Percentiles rank a stretch among this genome's conserved stretches.
Conservation (phyloP, 2,329 filamentous ascomycete species). For the Aspergillus pseudonomiae region DNA sequence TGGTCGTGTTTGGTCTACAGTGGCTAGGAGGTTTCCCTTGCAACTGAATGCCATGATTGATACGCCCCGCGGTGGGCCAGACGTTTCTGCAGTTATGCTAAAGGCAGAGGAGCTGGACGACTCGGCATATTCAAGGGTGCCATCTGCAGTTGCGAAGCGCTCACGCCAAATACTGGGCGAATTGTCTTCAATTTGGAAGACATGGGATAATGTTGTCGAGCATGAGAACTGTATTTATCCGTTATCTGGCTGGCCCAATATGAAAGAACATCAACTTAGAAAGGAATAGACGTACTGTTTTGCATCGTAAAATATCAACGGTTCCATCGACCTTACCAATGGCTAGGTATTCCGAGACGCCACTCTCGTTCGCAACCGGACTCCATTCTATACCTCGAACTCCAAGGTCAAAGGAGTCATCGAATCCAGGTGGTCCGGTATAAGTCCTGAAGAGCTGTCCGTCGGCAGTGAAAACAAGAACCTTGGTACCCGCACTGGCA, state of each 20-base stretch:
- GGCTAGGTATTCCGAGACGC: constrained; percentile 46
- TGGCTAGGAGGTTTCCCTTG: constrained; percentile 41
- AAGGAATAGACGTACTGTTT: constrained; percentile 37
- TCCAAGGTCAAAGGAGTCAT: constrained; percentile 49
- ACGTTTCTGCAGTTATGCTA: constrained; percentile 32
- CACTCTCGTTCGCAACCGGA: constrained; percentile 33
- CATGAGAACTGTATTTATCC: constrained; percentile 34
- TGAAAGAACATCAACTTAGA: background rate
- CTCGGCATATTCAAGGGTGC: constrained; percentile 39
- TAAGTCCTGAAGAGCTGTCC: constrained; percentile 61
- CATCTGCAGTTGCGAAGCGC: constrained; percentile 30
- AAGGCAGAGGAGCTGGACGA: constrained; percentile 42
- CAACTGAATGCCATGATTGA: constrained; percentile 45
- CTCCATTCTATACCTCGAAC: constrained; percentile 58
- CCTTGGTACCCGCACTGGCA: constrained; percentile 52
- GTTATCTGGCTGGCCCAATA: constrained; percentile 8
- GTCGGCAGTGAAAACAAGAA: constrained; percentile 62
- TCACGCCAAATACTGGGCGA: constrained; percentile 41
- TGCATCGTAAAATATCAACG: constrained; percentile 51
- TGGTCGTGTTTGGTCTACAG: constrained; percentile 43
- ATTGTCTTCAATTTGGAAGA: constrained; percentile 33
- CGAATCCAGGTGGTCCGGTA: constrained; percentile 41
- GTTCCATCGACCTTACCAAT: constrained; percentile 55
- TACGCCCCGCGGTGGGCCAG: constrained; percentile 38
- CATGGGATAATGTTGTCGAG: constrained; percentile 38